Evolutionary conservation across 192 early-diverging fungal genomes (phyloP).

Genomic region (Coemansia sp.): DNA sequence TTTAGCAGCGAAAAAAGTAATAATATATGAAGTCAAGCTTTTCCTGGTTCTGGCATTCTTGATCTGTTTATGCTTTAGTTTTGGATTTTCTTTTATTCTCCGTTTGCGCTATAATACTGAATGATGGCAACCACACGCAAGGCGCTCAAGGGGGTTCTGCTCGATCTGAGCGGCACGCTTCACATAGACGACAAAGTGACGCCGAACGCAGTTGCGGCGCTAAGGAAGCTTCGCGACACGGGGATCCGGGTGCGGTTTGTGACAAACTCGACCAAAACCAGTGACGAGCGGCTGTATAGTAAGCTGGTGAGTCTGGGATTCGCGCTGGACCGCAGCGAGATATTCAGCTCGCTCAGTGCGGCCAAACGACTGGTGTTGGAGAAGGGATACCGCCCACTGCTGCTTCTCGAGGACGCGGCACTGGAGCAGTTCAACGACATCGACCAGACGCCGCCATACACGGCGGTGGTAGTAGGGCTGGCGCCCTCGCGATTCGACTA

Average conservation of each 20-base stretch:
- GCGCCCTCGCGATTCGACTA: conserved; percentile 61
- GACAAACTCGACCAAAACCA: conserved; percentile 89
- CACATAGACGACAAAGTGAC: conserved; percentile 71
- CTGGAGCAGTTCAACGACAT: conserved; percentile 70
- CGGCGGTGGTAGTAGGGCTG: conserved; percentile 81
- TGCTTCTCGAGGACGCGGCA: conserved; percentile 76
- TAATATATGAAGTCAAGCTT: not conserved
- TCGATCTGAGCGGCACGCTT: conserved; percentile 80
- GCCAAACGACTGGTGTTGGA: conserved; percentile 64
- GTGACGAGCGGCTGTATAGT: conserved; percentile 56
- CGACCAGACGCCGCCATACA: conserved; percentile 58
- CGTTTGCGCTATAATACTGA: not conserved
- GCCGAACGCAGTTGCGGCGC: conserved; percentile 64
- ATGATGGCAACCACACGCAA: not conserved
- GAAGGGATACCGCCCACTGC: conserved; percentile 62
- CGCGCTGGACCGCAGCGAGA: conserved; percentile 57
- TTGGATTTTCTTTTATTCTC: not conserved
- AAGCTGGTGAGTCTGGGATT: conserved; percentile 70
- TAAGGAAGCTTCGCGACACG: conserved; percentile 60
- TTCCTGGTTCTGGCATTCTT: not conserved
- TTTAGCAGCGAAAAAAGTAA: not conserved
- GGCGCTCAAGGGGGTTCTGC: conserved; percentile 59
- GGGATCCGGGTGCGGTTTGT: conserved; percentile 68
- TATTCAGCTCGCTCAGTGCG: conserved; percentile 82
- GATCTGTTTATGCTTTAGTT: not conserved